Evolutionary conservation across 192 early-diverging fungal genomes (phyloP), one percentile per base, ranked within the genome.

Genomic region (Linnemannia elongata): DNA sequence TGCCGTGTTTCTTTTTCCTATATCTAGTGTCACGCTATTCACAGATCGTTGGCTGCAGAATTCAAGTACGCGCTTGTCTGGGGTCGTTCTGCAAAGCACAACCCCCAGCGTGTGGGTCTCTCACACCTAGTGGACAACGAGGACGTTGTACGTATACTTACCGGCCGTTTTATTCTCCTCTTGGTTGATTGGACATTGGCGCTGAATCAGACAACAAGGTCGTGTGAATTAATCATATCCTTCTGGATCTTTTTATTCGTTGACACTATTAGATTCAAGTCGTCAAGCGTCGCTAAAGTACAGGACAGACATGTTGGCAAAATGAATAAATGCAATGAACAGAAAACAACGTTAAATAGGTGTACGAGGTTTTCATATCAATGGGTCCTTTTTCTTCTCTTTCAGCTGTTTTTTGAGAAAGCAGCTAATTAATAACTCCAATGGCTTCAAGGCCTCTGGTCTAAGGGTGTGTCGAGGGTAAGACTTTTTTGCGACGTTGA

Each of bases 11-110:
- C 1, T 75, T 72, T 27, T 57, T 63, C 36, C 13, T 47, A 44
- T 80, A 38, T 22, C 27, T 74, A 90, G 70, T 99, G 98, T 83
- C 94, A 94, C 71, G 92, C 92, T 69, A 95, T 99, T 75, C 98
- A 99, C 90, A 94, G 96, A 89, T 93, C 94, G 18, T 82, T 99
- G 82, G 94, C 93, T 13, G 94, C 94, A 70, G 93, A 96, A 60
- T 98, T 99, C 92, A 96, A 95, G 90, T 99, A 97, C 88, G 98
- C 98, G 3, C 91, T 99, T 52, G 97, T 99, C 18, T 99, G 98
- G 98, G 92, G 90, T 85, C 77, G 86, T 57, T 98, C 97, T 22
- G 94, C 98, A 74, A 99, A 99, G 85, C 97, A 99, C 90, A 97
- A 94, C 83, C 98, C 98, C 39, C 98, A 99, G 88, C 94, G 97